Conservation (phyloP, 768 basidiomycete genomes). For the Pisolithus tinctorius region DNA sequence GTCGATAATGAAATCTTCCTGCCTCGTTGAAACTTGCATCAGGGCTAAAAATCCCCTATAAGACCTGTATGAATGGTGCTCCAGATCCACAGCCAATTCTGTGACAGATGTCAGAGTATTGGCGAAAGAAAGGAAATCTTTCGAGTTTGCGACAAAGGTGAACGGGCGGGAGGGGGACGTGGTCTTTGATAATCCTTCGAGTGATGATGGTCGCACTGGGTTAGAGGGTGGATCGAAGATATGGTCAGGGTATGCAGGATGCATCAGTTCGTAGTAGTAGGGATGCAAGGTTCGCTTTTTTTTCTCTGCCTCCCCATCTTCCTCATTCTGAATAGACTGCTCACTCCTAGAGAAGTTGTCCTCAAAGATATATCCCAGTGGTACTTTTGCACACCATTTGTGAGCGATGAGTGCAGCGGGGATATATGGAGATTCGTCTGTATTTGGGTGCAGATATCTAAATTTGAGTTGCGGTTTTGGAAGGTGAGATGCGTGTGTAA, state of each 20-base stretch:
- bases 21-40: constrained; percentile 85
- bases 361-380: constrained; percentile 58
- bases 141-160: constrained; percentile 59
- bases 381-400: constrained; percentile 82
- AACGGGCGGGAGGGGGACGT: constrained; percentile 33
- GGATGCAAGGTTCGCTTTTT: constrained; percentile 48
- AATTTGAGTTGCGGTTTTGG: constrained; percentile 81
- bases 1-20: constrained; percentile 86
- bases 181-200: constrained; percentile 43
- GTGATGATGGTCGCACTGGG: constrained; percentile 48
- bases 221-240: constrained; percentile 48
- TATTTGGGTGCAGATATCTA: constrained; percentile 52
- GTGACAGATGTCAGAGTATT: constrained; percentile 52
- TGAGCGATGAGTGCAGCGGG: constrained; percentile 50
- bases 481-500: constrained; percentile 71
- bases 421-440: constrained; percentile 50
- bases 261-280: constrained; percentile 79
- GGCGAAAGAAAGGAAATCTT: constrained; percentile 56
- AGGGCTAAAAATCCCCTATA: constrained; percentile 87
- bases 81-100: constrained; percentile 91
- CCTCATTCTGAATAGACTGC: constrained; percentile 6
- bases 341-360: constrained; percentile 16
- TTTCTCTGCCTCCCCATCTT: constrained; percentile 14
- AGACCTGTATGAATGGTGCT: constrained; percentile 85
- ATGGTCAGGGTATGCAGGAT: constrained; percentile 62